These are phyloP conservation scores for Aureobasidium uvarum DNA, from an alignment of 2,329 filamentous ascomycete genomes.

Conservation along the genomic window DNA sequence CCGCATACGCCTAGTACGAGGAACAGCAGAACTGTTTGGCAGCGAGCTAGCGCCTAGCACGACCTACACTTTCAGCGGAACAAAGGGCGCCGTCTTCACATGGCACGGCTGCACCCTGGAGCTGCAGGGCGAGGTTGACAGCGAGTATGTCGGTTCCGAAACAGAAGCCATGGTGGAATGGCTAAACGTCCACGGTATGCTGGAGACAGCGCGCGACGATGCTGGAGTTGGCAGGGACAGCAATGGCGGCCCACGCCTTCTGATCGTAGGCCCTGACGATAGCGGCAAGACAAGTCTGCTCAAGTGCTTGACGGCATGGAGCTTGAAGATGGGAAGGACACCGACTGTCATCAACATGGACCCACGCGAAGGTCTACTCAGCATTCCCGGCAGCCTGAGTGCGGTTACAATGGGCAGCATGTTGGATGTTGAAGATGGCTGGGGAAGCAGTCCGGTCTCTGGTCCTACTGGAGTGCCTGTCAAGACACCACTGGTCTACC, in stretches of 20 bases:
- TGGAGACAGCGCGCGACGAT: slow-evolving; percentile 68
- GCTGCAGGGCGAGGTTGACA: slow-evolving; percentile 66
- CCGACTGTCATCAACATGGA: slow-evolving; percentile 80
- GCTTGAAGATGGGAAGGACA: slow-evolving; percentile 77
- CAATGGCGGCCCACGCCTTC: slow-evolving; percentile 67
- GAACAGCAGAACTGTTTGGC: slow-evolving; percentile 90
- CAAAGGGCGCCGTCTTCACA: slow-evolving; percentile 84
- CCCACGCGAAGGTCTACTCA: slow-evolving; percentile 63
- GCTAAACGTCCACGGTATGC: slow-evolving; percentile 82
- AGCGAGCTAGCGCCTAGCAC: slow-evolving; percentile 83
- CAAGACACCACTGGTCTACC: slow-evolving; percentile 88
- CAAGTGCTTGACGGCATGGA: slow-evolving; percentile 68
- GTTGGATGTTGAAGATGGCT: slow-evolving; percentile 78
- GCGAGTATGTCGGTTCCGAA: slow-evolving; percentile 70
- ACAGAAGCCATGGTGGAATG: slow-evolving; percentile 73
- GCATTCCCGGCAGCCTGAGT: slow-evolving; percentile 70
- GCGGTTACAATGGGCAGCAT: slow-evolving; percentile 84
- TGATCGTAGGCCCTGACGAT: slow-evolving; percentile 75
- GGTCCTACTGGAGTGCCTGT: slow-evolving; percentile 85
- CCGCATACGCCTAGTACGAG: slow-evolving; percentile 64
- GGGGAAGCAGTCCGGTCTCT: slow-evolving; percentile 86
- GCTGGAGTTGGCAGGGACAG: slow-evolving; percentile 40
- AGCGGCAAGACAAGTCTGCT: slow-evolving; percentile 63
- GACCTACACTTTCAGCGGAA: slow-evolving; percentile 75
- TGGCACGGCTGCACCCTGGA: slow-evolving; percentile 89